phyloP scores from a whole-genome alignment of 2,329 filamentous ascomycete genomes.

The Pseudogymnoascus sp. region DNA sequence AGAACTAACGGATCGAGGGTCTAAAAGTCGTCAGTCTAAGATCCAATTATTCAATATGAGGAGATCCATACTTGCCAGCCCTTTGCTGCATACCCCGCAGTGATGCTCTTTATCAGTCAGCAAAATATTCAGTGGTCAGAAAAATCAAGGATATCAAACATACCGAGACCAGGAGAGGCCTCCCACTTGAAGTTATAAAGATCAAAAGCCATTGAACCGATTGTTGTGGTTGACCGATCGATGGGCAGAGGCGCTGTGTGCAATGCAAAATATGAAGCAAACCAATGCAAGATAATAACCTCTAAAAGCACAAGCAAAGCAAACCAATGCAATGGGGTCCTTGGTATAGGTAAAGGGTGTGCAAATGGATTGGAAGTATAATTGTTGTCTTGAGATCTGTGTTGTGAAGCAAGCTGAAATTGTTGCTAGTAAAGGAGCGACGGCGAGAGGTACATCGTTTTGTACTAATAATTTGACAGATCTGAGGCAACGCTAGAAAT shows the following conservation, averaged over 20 bases:
- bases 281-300: neutral
- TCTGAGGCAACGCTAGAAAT: neutral
- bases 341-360: neutral
- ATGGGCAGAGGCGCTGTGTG: neutral
- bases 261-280: neutral
- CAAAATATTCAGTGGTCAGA: neutral
- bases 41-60: neutral
- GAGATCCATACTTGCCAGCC: constrained; percentile 19
- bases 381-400: neutral
- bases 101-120: constrained; percentile 27
- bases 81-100: constrained; percentile 21
- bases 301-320: neutral
- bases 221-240: neutral
- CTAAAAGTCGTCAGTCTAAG: constrained; percentile 16
- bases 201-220: constrained; percentile 18
- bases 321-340: neutral
- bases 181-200: constrained; percentile 24
- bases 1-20: constrained; percentile 24
- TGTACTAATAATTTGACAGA: neutral
- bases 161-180: constrained; percentile 27
- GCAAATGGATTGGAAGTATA: neutral
- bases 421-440: neutral
- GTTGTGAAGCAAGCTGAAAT: neutral
- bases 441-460: neutral
- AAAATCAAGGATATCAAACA: neutral